Evolutionary conservation across 768 basidiomycete species (phyloP).

Genomic region (Suillus brevipes): DNA sequence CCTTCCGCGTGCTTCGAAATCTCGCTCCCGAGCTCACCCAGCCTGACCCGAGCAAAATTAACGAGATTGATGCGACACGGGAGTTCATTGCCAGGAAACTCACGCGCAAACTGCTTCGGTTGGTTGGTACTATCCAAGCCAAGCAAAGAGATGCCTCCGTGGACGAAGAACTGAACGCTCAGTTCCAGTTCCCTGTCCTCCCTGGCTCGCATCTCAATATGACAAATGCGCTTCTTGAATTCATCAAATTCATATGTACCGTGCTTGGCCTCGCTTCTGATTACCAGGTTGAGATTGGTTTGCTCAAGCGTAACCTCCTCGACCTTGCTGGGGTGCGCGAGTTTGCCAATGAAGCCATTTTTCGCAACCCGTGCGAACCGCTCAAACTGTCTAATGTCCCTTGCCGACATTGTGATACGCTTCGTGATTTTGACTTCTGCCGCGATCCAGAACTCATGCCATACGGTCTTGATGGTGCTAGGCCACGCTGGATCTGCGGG

Average conservation of each 20-base stretch:
- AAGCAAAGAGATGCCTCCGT: conserved; percentile 60
- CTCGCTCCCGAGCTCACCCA: conserved; percentile 63
- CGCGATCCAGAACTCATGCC: conserved; percentile 85
- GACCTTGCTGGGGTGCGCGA: conserved; percentile 86
- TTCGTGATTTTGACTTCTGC: conserved; percentile 94
- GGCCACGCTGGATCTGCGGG: conserved; percentile 65
- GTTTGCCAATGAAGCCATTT: conserved; percentile 81
- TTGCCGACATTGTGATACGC: conserved; percentile 80
- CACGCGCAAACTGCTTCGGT: conserved; percentile 75
- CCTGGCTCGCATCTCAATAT: conserved; percentile 84
- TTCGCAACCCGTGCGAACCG: conserved; percentile 90
- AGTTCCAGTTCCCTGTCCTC: conserved; percentile 80
- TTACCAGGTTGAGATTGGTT: conserved; percentile 82
- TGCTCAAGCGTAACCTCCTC: conserved; percentile 86
- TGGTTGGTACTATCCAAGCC: conserved; percentile 62
- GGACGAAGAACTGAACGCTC: conserved; percentile 50
- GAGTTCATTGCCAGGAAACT: conserved; percentile 80
- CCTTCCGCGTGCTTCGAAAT: conserved; percentile 71
- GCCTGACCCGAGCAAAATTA: conserved; percentile 62
- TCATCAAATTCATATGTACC: conserved; percentile 85
- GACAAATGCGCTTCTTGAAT: conserved; percentile 82
- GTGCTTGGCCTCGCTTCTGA: conserved; percentile 78
- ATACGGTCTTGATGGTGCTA: conserved; percentile 45
- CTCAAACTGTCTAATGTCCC: conserved; percentile 84
- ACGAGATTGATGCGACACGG: conserved; percentile 66